A percentile compares a stretch with the other conserved stretches of the same genome.
Evolutionary conservation across 768 basidiomycete genomes (phyloP).

Genomic region (Leucogyrophana mollusca): DNA sequence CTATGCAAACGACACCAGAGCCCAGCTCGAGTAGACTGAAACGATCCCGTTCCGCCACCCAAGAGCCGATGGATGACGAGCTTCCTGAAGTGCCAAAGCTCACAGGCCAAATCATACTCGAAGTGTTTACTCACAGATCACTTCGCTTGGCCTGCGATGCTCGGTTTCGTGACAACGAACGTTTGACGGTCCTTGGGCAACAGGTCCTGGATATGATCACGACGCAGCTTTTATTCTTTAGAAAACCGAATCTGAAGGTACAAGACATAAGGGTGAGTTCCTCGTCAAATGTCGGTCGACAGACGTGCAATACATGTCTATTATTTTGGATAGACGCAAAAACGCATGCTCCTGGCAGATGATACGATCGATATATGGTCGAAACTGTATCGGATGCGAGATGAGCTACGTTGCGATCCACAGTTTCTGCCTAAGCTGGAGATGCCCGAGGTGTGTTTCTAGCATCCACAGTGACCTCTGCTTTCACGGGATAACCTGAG

Average conservation of each 20-base stretch:
- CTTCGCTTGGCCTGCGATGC: conserved; percentile 44
- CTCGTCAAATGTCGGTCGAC: conserved; percentile 10
- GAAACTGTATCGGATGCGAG: conserved; percentile 33
- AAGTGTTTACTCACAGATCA: conserved; percentile 70
- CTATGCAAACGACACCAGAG: conserved; percentile 29
- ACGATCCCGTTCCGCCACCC: conserved; percentile 34
- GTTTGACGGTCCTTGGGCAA: conserved; percentile 51
- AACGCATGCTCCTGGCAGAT: conserved; percentile 25
- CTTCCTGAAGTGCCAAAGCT: conserved; percentile 49
- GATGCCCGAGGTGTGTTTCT: conserved; percentile 37
- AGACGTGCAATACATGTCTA: conserved; percentile 14
- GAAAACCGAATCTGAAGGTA: conserved; percentile 48
- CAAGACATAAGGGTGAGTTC: conserved; percentile 48
- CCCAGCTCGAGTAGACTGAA: conserved; percentile 33
- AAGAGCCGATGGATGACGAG: conserved; percentile 16
- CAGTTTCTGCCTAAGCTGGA: conserved; percentile 22
- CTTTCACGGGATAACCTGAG: conserved; percentile 13
- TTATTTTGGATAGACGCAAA: conserved; percentile 21
- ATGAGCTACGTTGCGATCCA: conserved; percentile 31
- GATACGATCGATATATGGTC: conserved; percentile 37
- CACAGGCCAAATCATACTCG: conserved; percentile 54
- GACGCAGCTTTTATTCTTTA: conserved; percentile 46
- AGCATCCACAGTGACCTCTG: conserved; percentile 10
- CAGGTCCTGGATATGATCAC: conserved; percentile 45
- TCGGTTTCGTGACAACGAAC: conserved; percentile 55